Evolutionary conservation across 306 rosid genomes (phyloP).

Genomic region (Astragalus membranaceus): DNA sequence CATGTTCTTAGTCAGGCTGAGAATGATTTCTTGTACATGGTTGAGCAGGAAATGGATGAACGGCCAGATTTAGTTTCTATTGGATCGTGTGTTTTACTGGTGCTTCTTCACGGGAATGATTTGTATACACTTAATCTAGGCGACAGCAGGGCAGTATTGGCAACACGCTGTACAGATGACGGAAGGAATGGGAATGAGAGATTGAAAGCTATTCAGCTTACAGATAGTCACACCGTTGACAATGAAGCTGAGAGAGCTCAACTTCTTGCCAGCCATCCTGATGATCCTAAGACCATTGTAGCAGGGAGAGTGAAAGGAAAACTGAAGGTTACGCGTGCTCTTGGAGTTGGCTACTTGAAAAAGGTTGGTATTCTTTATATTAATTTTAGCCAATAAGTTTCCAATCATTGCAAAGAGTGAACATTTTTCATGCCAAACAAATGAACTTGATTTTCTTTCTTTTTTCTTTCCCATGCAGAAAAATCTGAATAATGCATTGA

Average conservation of each 20-base stretch:
- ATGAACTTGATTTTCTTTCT: background rate
- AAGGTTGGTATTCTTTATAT: conserved; percentile 44
- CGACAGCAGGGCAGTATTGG: conserved; percentile 87
- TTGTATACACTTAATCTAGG: conserved; percentile 87
- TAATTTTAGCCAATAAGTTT: conserved; percentile 1
- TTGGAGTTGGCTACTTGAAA: conserved; percentile 98
- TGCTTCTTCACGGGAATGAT: conserved; percentile 81
- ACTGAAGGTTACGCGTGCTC: conserved; percentile 90
- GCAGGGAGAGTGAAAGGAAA: conserved; percentile 92
- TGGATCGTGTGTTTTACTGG: conserved; percentile 90
- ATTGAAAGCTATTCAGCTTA: conserved; percentile 77
- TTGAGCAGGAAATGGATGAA: conserved; percentile 95
- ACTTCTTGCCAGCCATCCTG: conserved; percentile 65
- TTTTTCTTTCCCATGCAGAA: conserved; percentile 37
- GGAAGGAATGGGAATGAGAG: conserved; percentile 27
- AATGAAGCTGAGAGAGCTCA: conserved; percentile 60
- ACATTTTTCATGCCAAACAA: background rate
- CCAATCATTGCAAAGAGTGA: background rate
- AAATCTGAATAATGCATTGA: conserved; percentile 84
- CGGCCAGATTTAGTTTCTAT: conserved; percentile 96
- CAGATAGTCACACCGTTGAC: conserved; percentile 81
- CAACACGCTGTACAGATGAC: conserved; percentile 33
- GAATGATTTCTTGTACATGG: conserved; percentile 92
- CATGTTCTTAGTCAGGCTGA: conserved; percentile 76
- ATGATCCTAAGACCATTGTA: conserved; percentile 60